Conservation (phyloP, 371 early-diverging fungal species). For the Lichtheimia ornata region DNA sequence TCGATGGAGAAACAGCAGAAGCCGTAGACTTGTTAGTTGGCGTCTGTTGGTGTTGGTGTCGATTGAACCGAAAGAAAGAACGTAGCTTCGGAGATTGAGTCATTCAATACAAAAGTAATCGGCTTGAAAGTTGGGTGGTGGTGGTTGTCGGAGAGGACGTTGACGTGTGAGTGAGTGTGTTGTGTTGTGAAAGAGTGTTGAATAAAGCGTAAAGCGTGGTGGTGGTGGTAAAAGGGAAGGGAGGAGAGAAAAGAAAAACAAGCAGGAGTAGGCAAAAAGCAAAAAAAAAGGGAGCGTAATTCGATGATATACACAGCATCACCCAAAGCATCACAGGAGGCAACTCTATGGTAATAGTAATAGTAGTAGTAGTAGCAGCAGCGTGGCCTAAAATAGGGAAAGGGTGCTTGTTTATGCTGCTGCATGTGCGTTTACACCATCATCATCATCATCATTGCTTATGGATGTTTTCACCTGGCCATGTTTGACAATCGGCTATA, state of each 20-base stretch:
- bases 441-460: too few species aligned
- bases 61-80: slow-evolving; percentile 19
- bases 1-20: slow-evolving; percentile 1
- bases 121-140: too few species aligned
- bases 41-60: neutral
- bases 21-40: slow-evolving; percentile 1
- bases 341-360: neutral
- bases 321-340: neutral
- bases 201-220: neutral
- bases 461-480: too few species aligned
- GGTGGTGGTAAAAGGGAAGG: neutral
- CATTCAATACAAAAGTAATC: slow-evolving; percentile 5
- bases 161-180: too few species aligned
- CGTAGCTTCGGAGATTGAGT: slow-evolving; percentile 19
- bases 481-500: too few species aligned
- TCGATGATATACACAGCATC: neutral
- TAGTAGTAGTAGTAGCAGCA: neutral
- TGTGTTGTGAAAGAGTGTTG: too few species aligned
- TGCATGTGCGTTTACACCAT: too few species aligned
- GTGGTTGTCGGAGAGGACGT: too few species aligned
- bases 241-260: neutral
- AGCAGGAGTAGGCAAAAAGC: neutral
- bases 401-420: too few species aligned
- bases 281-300: neutral
- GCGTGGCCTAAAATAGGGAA: too few species aligned